Evolutionary conservation across 306 rosid species (phyloP), one percentile per base, ranked within the genome.

Genomic region (Cyclanthera cordifolia): DNA sequence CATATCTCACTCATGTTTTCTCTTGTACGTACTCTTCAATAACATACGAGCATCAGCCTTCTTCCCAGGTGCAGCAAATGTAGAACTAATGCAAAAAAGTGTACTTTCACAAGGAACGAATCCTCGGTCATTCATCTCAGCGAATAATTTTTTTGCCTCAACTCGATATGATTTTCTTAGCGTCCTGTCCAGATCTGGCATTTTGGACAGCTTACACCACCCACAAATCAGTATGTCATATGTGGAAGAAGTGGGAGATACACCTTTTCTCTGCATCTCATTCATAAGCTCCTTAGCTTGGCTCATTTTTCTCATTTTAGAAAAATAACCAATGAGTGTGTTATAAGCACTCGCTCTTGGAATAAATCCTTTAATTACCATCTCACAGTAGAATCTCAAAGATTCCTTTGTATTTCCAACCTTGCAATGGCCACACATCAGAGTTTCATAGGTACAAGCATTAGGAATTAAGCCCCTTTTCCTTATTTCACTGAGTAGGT

Each of bases 271-370:
- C 79, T 73, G 78, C 99, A 90, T 87, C 82, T 93, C 96, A 63
- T 93, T 85, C 88, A 85, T 78, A 74, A 93, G 89, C 78, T 87
- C 99, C 77, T 81, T 80, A 56, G 99, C 99, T 78, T 89, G 90
- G 64, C 73, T 78, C 99, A 86, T 93, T 83, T 84, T 90, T 72
- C 94, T 96, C 24, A 71, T 83, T 78, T 85, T 82, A 24, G 94
- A 90, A 67, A 72, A 86, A 84, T 90, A 93, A 75, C 80, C 72
- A 72, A 93, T 86, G 54, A 93, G 99, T 76, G 83, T 89, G 72
- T 93, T 90, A 73, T 83, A 93, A 46, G 96, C 86, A 71, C 87
- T 78, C 21, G 84, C 72, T 45, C 76, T 82, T 77, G 99, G 99
- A 80, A 85, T 79, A 74, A 84, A 87, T 70, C 96, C 90, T 53